phyloP scores from a whole-genome alignment of 257 asterid genomes.

The Scutellaria baicalensis region DNA sequence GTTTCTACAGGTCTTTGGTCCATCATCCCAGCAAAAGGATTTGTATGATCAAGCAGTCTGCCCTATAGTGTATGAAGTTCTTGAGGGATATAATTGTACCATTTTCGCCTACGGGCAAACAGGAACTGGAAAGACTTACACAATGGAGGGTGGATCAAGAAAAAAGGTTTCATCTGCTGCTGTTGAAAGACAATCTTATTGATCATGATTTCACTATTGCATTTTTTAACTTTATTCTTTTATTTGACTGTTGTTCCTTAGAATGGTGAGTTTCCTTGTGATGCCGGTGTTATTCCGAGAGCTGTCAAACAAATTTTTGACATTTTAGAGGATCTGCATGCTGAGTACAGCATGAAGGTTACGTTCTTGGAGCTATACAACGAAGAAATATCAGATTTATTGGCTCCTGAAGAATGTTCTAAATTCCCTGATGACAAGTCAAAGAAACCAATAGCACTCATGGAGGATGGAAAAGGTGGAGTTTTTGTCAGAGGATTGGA shows the following conservation, averaged over 20 bases:
- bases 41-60: slow-evolving; percentile 78
- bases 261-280: slow-evolving; percentile 98
- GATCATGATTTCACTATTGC: background rate
- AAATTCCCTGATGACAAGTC: slow-evolving; percentile 80
- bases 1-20: slow-evolving; percentile 76
- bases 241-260: slow-evolving; percentile 23
- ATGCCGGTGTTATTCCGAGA: slow-evolving; percentile 98
- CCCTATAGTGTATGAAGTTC: slow-evolving; percentile 88
- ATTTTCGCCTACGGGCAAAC: slow-evolving; percentile 99
- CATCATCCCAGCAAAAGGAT: slow-evolving; percentile 87
- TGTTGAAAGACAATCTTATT: background rate
- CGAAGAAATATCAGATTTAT: slow-evolving; percentile 92
- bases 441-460: slow-evolving; percentile 90
- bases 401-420: slow-evolving; percentile 78
- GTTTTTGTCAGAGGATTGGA: slow-evolving; percentile 94
- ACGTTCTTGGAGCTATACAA: slow-evolving; percentile 89
- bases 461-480: slow-evolving; percentile 99
- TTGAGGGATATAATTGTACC: slow-evolving; percentile 97
- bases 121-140: slow-evolving; percentile 96
- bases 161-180: slow-evolving; percentile 52
- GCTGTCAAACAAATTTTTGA: slow-evolving; percentile 94
- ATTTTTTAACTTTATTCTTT: background rate
- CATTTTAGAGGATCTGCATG: slow-evolving; percentile 81
- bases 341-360: slow-evolving; percentile 95
- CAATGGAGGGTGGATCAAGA: slow-evolving; percentile 99